Base-by-base conservation (phyloP, 768 basidiomycete species). In the Lepiota venenata region DNA sequence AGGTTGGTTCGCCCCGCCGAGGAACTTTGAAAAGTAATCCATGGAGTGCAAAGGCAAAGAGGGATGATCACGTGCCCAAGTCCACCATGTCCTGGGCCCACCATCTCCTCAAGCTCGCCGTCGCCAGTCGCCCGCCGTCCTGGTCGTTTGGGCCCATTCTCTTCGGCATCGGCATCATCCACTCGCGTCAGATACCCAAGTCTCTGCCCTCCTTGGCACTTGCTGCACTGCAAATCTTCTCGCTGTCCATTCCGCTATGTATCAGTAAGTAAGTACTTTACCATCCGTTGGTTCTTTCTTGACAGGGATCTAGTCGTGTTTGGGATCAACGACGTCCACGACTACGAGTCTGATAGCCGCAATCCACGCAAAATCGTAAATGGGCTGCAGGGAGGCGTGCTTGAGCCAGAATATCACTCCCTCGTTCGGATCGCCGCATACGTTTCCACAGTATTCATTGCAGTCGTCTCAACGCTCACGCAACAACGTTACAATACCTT, bases 21-120 rank as follows among this genome's bases (percentile, higher is more conserved):
- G 73, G 63, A 92, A 91, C 65, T 89, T 91, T 49, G 88, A 87
- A 64, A 93, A 93, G 67, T 92, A 93, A 62, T 91, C 88, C 89
- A 91, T 91, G 56, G 50, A n/a, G 61, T 37, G 25, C 15, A 35
- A 20, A 42, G 11, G 47, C 44, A 18, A 43, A 39, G 43, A n/a
- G 11, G 20, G n/a, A 40, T 36, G 20, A 25, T 29, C 41, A 18
- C 11, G 36, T 35, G 29, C 14, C 18, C 16, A 47, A 22, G 35
- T 16, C 25, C 32, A 38, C 37, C 16, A 55, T 48, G 46, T 9
- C 45, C 15, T 48, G 45, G 46, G n/a, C 21, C 14, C 44, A 47
- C 20, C 20, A 27, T 14, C 38, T 47, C 22, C 16, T 47, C 16
- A 47, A 41, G n/a, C 27, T 55, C 7, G 27, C 29, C 46, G 47